Evolutionary conservation across 139 green algal species (phyloP).

Genomic region (Tetratostichococcus sp.): DNA sequence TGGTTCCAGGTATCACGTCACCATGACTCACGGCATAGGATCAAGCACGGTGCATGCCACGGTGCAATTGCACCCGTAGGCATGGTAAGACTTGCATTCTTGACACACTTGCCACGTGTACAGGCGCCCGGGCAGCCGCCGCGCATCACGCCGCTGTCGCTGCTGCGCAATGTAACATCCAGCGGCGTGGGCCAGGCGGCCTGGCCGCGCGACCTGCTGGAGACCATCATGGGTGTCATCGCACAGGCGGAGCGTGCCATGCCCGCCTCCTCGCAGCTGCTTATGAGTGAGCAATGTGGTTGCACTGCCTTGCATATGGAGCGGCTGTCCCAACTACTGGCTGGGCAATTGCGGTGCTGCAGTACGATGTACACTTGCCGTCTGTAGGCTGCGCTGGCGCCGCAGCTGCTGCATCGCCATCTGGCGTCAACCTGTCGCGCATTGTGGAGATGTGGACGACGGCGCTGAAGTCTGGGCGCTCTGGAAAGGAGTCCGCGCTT

Average conservation of each 20-base stretch:
- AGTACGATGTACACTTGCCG: no score
- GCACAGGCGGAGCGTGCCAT: slow-evolving; percentile 27
- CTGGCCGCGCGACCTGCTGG: slow-evolving; percentile 53
- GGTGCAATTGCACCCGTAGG: no score
- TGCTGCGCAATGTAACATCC: slow-evolving; percentile 16
- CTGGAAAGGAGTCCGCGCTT: slow-evolving; percentile 31
- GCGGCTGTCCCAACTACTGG: no score
- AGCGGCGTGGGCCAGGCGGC: slow-evolving; percentile 1
- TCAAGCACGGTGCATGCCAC: no score
- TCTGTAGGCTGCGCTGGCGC: slow-evolving; percentile 38
- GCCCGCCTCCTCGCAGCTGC: slow-evolving; percentile 26
- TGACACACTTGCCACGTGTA: background rate
- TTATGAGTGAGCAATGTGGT: slow-evolving; percentile 17
- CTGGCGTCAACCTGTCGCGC: slow-evolving; percentile 37
- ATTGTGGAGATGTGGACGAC: slow-evolving; percentile 32
- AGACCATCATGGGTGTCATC: slow-evolving; percentile 23
- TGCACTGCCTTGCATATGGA: no score
- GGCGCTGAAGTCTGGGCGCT: slow-evolving; percentile 20
- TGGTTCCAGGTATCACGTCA: slow-evolving; percentile 47
- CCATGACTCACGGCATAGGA: background rate
- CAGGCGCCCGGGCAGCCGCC: slow-evolving; percentile 11
- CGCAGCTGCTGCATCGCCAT: slow-evolving; percentile 41
- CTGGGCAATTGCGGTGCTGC: no score
- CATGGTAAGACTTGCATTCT: no score
- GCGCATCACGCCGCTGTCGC: background rate